Base-by-base conservation (phyloP, 2,329 filamentous ascomycete species). In the Aspergillus ochraceus region DNA sequence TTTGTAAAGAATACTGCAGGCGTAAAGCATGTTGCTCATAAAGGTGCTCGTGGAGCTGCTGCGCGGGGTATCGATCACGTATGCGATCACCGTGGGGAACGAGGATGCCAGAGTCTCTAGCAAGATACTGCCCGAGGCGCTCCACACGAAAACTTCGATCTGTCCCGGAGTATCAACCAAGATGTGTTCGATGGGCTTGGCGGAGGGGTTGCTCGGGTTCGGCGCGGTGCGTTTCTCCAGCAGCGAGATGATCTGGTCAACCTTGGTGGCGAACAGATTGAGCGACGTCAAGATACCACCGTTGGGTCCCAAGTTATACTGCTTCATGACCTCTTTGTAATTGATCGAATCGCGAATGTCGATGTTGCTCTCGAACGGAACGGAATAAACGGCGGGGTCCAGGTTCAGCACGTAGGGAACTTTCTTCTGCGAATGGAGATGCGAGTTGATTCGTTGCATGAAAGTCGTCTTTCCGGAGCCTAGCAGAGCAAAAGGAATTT, bases 21-120 rank as follows among this genome's bases (percentile, higher is more conserved):
- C 95, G 77, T 99, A 99, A 49, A 99, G 88, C 95, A 99, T 99
- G 79, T 99, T 99, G 75, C 91, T 96, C 95, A 99, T 99, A 78
- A 99, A 99, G 0, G 95, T 99, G 64, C 90, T 93, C 0, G 95
- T 98, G 45, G 92, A 96, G 39, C 90, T 88, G 14, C 93, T 96
- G 56, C 95, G 88, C 3, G 96, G 95, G 1, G 95, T 99, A 77
- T 99, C 95, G 76, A 99, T 97, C 60, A 99, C 86, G 78, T 98
- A 99, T 58, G 95, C 95, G 68, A 99, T 92, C 46, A 99, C 92
- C 0, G 96, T 99, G 0, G 96, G 95, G 74, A 99, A 98, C 0
- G 90, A 92, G 4, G 91, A 95, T 0, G 96, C 95, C 54, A 99
- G 83, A 14, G 91, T 94, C 73, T 96, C 93, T 53, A 99, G 88